Conservation (phyloP, 2,329 filamentous ascomycete genomes). For the Triangularia verruculosa region DNA sequence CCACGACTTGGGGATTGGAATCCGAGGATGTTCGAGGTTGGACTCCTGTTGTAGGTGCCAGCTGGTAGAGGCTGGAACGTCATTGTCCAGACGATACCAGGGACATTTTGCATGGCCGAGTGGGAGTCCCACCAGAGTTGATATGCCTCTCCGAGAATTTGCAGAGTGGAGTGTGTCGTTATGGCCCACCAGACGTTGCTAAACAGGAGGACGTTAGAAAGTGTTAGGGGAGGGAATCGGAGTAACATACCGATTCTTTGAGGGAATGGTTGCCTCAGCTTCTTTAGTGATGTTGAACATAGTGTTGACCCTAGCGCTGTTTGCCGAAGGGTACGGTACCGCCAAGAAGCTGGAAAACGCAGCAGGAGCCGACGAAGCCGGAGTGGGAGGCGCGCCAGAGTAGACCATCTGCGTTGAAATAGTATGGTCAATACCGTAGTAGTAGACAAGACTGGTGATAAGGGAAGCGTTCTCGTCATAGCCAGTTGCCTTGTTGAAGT, state of each 20-base stretch:
- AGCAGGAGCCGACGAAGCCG: not conserved
- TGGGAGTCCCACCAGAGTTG: not conserved
- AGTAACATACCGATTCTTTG: not conserved
- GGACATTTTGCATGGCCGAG: not conserved
- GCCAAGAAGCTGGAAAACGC: not conserved
- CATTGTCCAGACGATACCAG: not conserved
- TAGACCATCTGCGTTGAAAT: not conserved
- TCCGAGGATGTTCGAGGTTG: not conserved
- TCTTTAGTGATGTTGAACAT: not conserved
- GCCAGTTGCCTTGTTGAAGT: not conserved
- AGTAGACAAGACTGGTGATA: not conserved
- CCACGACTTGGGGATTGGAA: not conserved
- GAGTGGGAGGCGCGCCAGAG: not conserved
- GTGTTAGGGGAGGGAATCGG: not conserved
- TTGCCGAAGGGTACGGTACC: not conserved
- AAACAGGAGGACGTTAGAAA: not conserved
- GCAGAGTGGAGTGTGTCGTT: not conserved
- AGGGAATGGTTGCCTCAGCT: not conserved
- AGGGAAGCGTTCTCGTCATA: not conserved
- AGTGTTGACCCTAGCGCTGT: not conserved
- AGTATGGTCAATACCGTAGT: not conserved
- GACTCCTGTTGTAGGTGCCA: not conserved
- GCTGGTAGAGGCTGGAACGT: not conserved
- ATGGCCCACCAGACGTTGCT: not conserved
- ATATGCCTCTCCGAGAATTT: not conserved